Base-by-base conservation (phyloP, 192 early-diverging fungal genomes). In the Phlyctochytrium planicorne region DNA sequence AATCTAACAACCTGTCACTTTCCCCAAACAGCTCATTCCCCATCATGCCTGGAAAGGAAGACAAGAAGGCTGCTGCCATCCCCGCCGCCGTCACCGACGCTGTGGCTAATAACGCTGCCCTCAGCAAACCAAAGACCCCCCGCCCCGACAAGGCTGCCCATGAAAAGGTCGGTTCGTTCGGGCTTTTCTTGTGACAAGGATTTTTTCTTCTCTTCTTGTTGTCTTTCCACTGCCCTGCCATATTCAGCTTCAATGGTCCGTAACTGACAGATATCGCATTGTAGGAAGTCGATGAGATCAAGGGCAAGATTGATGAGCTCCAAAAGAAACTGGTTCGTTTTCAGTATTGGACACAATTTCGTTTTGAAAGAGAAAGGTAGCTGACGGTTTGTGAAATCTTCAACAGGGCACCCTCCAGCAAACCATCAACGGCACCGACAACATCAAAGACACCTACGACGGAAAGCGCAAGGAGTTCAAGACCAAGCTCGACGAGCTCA, bases 401-500 rank as follows among this genome's bases (percentile, higher is more conserved):
- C 2, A 20, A 69, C 75, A 91, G 89, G 82, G 84, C 37, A 73
- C 65, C 17, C 65, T 88, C 34, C 80, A 76, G 62, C 77, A 80
- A 14, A 81, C 79, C 67, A 79, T 92, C 56, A 80, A 71, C 68
- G 80, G 79, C 59, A 70, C 78, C 25, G 80, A 82, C 62, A 69
- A 83, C 40, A 80, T 75, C 79, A 87, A 86, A 62, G 82, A 78
- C 1, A 74, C 83, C 29, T 75, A 75, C n/a, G 74, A 68, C 23
- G 82, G 75, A 47, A 81, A 78, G 64, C 82, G 84, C 67, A 85
- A 83, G 57, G 83, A 88, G 66, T 79, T 93, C 60, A 69, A 80
- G 17, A 68, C 77, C 32, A 78, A 85, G 59, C 71, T 93, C 47
- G 82, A 86, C 59, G 87, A 78, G 36, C 79, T 94, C 40, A 87